phyloP scores from a whole-genome alignment of 148 eudicot species.

The Cornus kousa region DNA sequence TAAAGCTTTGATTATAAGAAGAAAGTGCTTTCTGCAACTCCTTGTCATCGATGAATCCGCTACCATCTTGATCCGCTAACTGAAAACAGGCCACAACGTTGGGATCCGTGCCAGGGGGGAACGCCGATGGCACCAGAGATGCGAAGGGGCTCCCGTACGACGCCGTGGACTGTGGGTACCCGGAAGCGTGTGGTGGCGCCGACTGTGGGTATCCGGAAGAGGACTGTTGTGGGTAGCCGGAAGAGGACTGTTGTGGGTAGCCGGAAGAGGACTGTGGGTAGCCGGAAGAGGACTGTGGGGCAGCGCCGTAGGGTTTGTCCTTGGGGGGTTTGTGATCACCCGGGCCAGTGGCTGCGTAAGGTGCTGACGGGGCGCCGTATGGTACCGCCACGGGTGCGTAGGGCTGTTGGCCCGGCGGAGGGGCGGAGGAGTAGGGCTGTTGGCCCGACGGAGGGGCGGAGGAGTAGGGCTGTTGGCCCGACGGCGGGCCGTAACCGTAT shows the following conservation, averaged over 20 bases:
- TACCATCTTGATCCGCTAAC: slow-evolving; percentile 77
- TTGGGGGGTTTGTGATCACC: slow-evolving; percentile 3
- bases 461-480: slow-evolving; percentile 22
- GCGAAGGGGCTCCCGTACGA: slow-evolving; percentile 64
- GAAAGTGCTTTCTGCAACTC: slow-evolving; percentile 81
- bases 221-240: background rate
- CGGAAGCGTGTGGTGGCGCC: background rate
- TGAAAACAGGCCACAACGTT: slow-evolving; percentile 68
- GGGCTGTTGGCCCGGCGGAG: slow-evolving; percentile 11
- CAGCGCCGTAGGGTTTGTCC: slow-evolving; percentile 6
- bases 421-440: slow-evolving; percentile 23
- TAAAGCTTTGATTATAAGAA: slow-evolving; percentile 72
- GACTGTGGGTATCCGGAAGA: background rate
- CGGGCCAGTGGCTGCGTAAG: slow-evolving; percentile 14
- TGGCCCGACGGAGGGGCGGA: background rate
- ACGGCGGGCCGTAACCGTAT: slow-evolving; percentile 32
- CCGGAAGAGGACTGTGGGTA: slow-evolving; percentile 25
- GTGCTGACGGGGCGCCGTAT: slow-evolving; percentile 2
- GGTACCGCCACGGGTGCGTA: slow-evolving; percentile 10
- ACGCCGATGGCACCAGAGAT: slow-evolving; percentile 66
- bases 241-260: slow-evolving; percentile 15
- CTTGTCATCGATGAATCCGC: slow-evolving; percentile 84
- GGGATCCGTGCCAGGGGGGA: slow-evolving; percentile 91
- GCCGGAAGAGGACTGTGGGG: slow-evolving; percentile 9
- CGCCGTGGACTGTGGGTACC: slow-evolving; percentile 26